phyloP scores from a whole-genome alignment of 306 rosid species.

The Sindora glabra region DNA sequence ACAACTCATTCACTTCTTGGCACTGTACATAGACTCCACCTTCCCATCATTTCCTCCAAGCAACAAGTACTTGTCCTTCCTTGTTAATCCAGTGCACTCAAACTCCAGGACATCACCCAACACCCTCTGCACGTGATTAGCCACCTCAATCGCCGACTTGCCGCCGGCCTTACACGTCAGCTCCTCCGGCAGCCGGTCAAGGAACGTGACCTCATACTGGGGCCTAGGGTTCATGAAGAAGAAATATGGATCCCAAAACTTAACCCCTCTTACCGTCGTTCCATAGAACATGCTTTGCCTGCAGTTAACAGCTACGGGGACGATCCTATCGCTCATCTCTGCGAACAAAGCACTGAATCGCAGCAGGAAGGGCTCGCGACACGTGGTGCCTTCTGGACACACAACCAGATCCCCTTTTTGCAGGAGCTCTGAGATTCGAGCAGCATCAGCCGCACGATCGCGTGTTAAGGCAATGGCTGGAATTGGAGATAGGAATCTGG shows the following conservation, averaged over 20 bases:
- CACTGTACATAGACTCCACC: slow-evolving; percentile 69
- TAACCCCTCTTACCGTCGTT: slow-evolving; percentile 83
- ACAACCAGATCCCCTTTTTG: slow-evolving; percentile 87
- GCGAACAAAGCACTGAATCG: slow-evolving; percentile 90
- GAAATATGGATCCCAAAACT: slow-evolving; percentile 92
- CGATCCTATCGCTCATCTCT: slow-evolving; percentile 87
- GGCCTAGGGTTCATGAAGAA: slow-evolving; percentile 99
- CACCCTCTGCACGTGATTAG: slow-evolving; percentile 87
- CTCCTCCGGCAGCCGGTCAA: slow-evolving; percentile 64
- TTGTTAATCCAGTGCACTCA: slow-evolving; percentile 73
- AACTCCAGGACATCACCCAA: slow-evolving; percentile 71
- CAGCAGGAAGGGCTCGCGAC: slow-evolving; percentile 71
- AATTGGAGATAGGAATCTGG: slow-evolving; percentile 88
- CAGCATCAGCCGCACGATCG: slow-evolving; percentile 87
- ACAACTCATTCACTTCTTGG: slow-evolving; percentile 37
- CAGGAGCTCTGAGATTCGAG: slow-evolving; percentile 56
- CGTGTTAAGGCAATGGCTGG: slow-evolving; percentile 86
- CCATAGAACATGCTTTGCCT: slow-evolving; percentile 82
- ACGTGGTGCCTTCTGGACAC: slow-evolving; percentile 94
- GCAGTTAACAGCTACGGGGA: slow-evolving; percentile 85
- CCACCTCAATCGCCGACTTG: slow-evolving; percentile 85
- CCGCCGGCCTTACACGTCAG: slow-evolving; percentile 75
- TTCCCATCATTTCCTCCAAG: slow-evolving; percentile 95
- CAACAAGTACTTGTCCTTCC: slow-evolving; percentile 83
- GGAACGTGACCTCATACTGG: slow-evolving; percentile 56